Evolutionary conservation across 1,284 basidiomycete species (phyloP).

Genomic region (Coniferiporia weirii): DNA sequence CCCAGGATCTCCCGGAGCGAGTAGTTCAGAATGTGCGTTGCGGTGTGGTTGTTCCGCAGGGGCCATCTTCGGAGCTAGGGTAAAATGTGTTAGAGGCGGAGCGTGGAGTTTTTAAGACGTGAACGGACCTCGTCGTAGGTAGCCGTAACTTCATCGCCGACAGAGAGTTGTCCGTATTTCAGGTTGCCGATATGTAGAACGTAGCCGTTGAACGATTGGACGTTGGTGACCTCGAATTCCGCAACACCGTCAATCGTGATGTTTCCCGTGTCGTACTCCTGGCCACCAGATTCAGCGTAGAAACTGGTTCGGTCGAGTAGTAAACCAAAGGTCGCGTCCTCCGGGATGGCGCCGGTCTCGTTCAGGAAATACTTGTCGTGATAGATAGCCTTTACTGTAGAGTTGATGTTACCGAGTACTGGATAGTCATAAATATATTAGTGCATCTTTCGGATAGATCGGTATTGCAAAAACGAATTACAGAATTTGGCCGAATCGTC

Average conservation of each 20-base stretch:
- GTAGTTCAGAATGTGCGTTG: conserved; percentile 97
- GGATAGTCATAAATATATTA: neutral
- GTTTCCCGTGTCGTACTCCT: conserved; percentile 94
- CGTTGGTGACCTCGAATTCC: conserved; percentile 92
- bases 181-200: conserved; percentile 87
- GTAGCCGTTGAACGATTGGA: conserved; percentile 84
- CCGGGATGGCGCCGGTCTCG: conserved; percentile 63
- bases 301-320: conserved; percentile 94
- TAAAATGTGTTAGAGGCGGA: conserved; percentile 9
- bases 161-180: conserved; percentile 67
- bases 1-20: conserved; percentile 89
- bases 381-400: conserved; percentile 84
- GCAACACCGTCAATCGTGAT: conserved; percentile 89
- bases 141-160: conserved; percentile 67
- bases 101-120: neutral
- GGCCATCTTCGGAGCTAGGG: conserved; percentile 85
- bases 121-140: conserved; percentile 66
- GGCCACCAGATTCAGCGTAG: conserved; percentile 96
- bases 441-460: neutral
- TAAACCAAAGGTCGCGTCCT: conserved; percentile 73
- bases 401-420: conserved; percentile 74
- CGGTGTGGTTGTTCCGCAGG: conserved; percentile 96
- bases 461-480: conserved; percentile 37
- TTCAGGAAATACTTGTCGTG: conserved; percentile 72
- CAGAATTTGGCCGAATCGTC: conserved; percentile 91